Evolutionary conservation across 371 early-diverging fungal species (phyloP).

Genomic region (Rhizomucor pusillus): DNA sequence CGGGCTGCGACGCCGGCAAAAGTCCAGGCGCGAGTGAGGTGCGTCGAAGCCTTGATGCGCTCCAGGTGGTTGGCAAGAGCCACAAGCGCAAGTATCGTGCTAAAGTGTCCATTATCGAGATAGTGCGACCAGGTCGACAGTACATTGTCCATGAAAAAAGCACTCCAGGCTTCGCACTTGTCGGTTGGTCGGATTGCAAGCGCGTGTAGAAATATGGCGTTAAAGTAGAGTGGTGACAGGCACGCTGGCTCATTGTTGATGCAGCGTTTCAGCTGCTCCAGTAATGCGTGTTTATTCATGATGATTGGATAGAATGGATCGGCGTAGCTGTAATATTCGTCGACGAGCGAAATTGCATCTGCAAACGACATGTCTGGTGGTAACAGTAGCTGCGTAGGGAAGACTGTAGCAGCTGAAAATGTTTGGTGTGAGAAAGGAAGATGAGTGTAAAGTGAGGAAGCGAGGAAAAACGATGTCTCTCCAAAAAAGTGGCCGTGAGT

Average conservation of each 20-base stretch:
- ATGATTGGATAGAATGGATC: conserved; percentile 53
- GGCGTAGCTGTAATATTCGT: conserved; percentile 48
- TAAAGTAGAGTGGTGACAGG: conserved; percentile 36
- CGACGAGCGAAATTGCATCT: conserved; percentile 39
- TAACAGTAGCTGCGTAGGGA: neutral
- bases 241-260: conserved; percentile 12
- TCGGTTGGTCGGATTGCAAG: conserved; percentile 6
- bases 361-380: conserved; percentile 4
- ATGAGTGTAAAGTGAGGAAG: neutral
- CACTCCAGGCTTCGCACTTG: neutral
- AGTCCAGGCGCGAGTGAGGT: conserved; percentile 35
- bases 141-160: neutral
- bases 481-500: conserved; percentile 7
- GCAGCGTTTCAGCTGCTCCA: conserved; percentile 13
- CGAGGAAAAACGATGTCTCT: conserved; percentile 9
- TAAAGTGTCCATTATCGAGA: conserved; percentile 26
- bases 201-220: conserved; percentile 38
- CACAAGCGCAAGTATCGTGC: conserved; percentile 31
- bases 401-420: too few relatives aligned
- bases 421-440: neutral
- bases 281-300: conserved; percentile 35
- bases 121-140: conserved; percentile 16
- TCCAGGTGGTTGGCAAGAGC: conserved; percentile 36
- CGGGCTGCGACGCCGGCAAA: conserved; percentile 40
- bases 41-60: conserved; percentile 18